A percentile compares a stretch with the other conserved stretches of the same genome.
phyloP scores from a whole-genome alignment of 2,329 filamentous ascomycete species.

The Phialophora macrospora region DNA sequence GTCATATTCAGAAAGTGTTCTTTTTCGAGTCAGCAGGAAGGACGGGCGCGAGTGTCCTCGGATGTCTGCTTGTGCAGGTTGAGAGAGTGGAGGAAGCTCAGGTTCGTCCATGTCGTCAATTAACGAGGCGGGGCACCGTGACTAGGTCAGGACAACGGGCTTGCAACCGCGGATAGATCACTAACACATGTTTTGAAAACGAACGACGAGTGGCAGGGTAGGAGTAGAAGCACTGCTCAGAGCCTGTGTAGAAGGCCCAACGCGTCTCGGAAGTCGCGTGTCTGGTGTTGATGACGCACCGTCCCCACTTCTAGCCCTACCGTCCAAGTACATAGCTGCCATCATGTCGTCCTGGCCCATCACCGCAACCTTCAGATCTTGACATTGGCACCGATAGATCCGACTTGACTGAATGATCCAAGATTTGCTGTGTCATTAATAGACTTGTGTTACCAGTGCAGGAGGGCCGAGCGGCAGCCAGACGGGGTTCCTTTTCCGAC shows the following conservation, averaged over 20 bases:
- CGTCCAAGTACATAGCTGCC: not conserved
- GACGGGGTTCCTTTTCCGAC: not conserved
- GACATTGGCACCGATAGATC: not conserved
- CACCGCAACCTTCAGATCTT: not conserved
- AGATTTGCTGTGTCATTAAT: not conserved
- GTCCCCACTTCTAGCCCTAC: not conserved
- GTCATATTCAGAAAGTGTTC: conserved; percentile 43
- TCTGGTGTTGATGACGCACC: not conserved
- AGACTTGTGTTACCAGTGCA: not conserved
- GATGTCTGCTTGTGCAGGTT: conserved; percentile 11
- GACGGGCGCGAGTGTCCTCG: conserved; percentile 19
- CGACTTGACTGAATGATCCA: not conserved
- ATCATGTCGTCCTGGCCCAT: not conserved
- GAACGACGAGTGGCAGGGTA: not conserved
- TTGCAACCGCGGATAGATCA: not conserved
- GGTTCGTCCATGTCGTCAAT: conserved; percentile 27
- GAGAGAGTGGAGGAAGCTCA: conserved; percentile 28
- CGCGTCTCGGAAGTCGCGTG: conserved; percentile 17
- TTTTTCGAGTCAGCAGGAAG: conserved; percentile 40
- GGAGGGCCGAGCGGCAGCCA: not conserved
- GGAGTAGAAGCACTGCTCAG: not conserved
- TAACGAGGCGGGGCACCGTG: too few relatives aligned
- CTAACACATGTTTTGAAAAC: not conserved
- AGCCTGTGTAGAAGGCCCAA: not conserved
- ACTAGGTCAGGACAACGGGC: not conserved